Evolutionary conservation across 148 eudicot species (phyloP).

Genomic region (Hydrangea macrophylla): DNA sequence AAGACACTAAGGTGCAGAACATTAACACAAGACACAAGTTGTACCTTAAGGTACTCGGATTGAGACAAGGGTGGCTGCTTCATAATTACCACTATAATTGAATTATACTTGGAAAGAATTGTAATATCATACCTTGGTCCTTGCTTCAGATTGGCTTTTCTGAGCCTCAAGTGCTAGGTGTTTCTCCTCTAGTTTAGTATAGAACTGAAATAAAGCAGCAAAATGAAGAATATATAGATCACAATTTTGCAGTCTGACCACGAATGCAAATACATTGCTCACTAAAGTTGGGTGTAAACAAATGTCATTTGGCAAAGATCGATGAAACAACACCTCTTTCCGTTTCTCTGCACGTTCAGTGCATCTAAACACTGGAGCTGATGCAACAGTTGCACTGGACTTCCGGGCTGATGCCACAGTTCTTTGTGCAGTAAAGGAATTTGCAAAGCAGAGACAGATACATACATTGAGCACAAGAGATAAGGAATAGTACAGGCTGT

Average conservation of each 20-base stretch:
- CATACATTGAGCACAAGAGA: slow-evolving; percentile 6
- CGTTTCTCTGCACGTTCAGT: slow-evolving; percentile 84
- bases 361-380: slow-evolving; percentile 72
- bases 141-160: slow-evolving; percentile 68
- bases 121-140: slow-evolving; percentile 57
- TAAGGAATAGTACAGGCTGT: neutral
- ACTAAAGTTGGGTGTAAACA: neutral
- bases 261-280: neutral
- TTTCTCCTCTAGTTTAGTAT: slow-evolving; percentile 78
- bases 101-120: neutral
- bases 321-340: slow-evolving; percentile 53
- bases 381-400: slow-evolving; percentile 47
- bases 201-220: slow-evolving; percentile 41
- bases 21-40: neutral
- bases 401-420: slow-evolving; percentile 32
- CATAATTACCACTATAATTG: neutral
- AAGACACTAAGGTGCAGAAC: neutral
- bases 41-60: neutral
- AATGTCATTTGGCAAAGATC: slow-evolving; percentile 4
- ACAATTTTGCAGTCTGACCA: neutral
- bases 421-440: slow-evolving; percentile 47
- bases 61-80: neutral
- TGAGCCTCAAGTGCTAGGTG: slow-evolving; percentile 86
- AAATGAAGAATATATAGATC: neutral
- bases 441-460: neutral